These are phyloP conservation scores for Neopestalotiopsis sp. DNA, from an alignment of 2,329 filamentous ascomycete species.

Conservation along the genomic window DNA sequence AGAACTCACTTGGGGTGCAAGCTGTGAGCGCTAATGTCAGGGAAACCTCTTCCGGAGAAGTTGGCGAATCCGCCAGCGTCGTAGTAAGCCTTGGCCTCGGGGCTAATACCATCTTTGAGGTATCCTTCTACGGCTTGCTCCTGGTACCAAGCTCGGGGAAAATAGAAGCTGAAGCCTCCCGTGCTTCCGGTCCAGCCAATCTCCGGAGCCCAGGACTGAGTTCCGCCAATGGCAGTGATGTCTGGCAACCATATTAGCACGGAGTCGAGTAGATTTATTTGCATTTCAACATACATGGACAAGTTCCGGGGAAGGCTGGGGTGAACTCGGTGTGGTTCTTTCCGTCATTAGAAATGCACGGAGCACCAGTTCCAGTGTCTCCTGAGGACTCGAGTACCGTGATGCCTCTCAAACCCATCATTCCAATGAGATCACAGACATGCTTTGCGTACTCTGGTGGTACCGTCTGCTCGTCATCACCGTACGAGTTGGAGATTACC, in stretches of 20 bases:
- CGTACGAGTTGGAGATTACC: constrained; percentile 58
- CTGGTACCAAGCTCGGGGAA: constrained; percentile 53
- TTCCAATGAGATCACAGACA: constrained; percentile 34
- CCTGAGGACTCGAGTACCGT: constrained; percentile 17
- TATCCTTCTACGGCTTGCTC: constrained; percentile 47
- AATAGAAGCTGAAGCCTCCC: constrained; percentile 58
- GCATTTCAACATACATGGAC: constrained; percentile 33
- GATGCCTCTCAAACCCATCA: constrained; percentile 18
- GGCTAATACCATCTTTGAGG: constrained; percentile 33
- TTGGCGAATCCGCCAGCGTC: constrained; percentile 24
- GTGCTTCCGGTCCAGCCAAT: constrained; percentile 32
- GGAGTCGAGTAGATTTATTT: neutral
- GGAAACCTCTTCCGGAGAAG: constrained; percentile 33
- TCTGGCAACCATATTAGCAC: neutral
- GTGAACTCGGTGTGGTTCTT: constrained; percentile 45
- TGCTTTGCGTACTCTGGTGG: constrained; percentile 31
- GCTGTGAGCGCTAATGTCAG: constrained; percentile 36
- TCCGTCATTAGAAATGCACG: constrained; percentile 61
- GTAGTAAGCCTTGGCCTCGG: constrained; percentile 25
- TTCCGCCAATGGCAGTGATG: constrained; percentile 35
- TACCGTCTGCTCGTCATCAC: constrained; percentile 38
- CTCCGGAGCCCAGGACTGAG: constrained; percentile 24
- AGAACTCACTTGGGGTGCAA: constrained; percentile 25
- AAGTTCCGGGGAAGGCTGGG: constrained; percentile 34
- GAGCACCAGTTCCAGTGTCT: constrained; percentile 31